These are phyloP conservation scores for Fraxinus excelsior DNA, from an alignment of 257 asterid genomes.

Conservation along the genomic window DNA sequence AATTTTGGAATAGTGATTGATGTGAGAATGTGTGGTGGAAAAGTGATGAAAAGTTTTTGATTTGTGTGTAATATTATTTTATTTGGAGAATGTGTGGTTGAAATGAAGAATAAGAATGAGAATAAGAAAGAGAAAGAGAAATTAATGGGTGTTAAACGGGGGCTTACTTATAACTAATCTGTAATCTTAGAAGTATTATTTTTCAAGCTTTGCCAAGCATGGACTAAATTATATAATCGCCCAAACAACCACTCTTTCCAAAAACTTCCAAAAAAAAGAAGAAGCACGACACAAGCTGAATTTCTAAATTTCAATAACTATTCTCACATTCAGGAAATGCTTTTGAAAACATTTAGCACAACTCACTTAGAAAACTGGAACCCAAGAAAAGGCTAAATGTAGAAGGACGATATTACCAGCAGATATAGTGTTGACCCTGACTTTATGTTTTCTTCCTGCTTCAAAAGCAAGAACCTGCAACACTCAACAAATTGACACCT, in stretches of 20 bases:
- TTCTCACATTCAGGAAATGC: neutral
- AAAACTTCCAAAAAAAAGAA: neutral
- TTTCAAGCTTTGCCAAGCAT: neutral
- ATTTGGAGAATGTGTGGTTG: too few species aligned
- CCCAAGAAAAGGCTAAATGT: slow-evolving; percentile 4
- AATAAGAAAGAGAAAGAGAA: too few species aligned
- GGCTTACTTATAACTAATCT: neutral
- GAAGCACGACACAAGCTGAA: neutral
- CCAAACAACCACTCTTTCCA: neutral
- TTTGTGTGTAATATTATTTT: too few species aligned
- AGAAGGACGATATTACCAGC: slow-evolving; percentile 56
- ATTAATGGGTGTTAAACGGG: too few species aligned
- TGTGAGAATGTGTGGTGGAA: too few species aligned
- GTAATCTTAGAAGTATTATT: neutral
- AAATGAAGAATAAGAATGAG: too few species aligned
- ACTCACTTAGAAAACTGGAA: neutral
- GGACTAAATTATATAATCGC: neutral
- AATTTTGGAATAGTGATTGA: too few species aligned
- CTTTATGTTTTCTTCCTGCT: slow-evolving; percentile 87
- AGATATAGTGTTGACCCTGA: slow-evolving; percentile 90
- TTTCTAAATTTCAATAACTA: neutral
- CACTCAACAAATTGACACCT: slow-evolving; percentile 15
- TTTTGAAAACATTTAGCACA: neutral
- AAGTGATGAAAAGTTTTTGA: too few species aligned
- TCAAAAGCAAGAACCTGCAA: slow-evolving; percentile 86